phyloP scores from a whole-genome alignment of 768 basidiomycete genomes.

The Scleroderma bovista region DNA sequence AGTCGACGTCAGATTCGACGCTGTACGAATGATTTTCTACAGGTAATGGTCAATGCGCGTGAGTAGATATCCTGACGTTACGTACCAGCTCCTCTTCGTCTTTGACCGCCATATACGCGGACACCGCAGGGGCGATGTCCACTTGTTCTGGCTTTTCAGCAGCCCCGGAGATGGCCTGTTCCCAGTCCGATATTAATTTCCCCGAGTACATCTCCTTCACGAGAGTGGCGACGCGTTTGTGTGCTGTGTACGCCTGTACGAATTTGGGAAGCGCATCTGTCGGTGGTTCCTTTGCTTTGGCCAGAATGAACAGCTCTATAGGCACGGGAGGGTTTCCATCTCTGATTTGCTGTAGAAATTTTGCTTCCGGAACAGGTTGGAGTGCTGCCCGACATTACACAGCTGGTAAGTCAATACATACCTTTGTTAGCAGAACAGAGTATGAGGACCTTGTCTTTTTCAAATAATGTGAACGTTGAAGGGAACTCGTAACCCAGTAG shows the following conservation, averaged over 20 bases:
- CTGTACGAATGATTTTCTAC: constrained; percentile 74
- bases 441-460: constrained; percentile 69
- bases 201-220: constrained; percentile 81
- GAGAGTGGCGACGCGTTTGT: constrained; percentile 66
- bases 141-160: constrained; percentile 63
- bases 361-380: constrained; percentile 47
- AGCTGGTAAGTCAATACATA: constrained; percentile 24
- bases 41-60: constrained; percentile 7
- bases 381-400: constrained; percentile 3
- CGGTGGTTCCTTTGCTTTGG: constrained; percentile 73
- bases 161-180: constrained; percentile 49
- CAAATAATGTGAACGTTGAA: constrained; percentile 83
- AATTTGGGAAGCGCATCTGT: constrained; percentile 73
- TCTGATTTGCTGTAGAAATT: constrained; percentile 77
- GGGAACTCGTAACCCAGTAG: constrained; percentile 97
- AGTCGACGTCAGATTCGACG: constrained; percentile 77
- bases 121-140: constrained; percentile 74
- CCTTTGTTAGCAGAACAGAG: constrained; percentile 89
- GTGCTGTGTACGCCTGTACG: constrained; percentile 52
- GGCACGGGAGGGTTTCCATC: constrained; percentile 49
- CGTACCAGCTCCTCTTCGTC: constrained; percentile 89
- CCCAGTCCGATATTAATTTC: constrained; percentile 87
- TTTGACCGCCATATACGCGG: constrained; percentile 78
- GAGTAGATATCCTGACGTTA: neutral
- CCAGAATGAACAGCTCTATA: constrained; percentile 72